Percentiles rank a stretch among this genome's conserved stretches.
Conservation (phyloP, 2,329 filamentous ascomycete genomes). For the Verticillium isaacii region DNA sequence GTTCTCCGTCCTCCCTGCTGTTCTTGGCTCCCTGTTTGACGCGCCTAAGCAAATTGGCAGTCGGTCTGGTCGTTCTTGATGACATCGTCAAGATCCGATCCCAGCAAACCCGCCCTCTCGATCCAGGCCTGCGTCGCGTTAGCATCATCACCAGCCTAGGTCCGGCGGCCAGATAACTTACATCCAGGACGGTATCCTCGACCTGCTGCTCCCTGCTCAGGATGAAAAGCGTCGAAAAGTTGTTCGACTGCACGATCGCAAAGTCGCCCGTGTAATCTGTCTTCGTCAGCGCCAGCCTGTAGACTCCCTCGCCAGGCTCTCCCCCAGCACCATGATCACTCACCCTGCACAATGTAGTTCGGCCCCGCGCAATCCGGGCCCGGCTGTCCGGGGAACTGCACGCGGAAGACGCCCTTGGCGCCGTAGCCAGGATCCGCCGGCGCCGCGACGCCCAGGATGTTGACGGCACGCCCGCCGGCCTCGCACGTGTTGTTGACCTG, state of each 20-base stretch:
- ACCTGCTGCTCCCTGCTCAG: constrained; percentile 23
- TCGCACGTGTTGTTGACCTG: constrained; percentile 27
- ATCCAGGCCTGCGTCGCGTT: constrained; percentile 17
- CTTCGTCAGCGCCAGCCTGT: neutral
- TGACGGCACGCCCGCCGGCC: constrained; percentile 17
- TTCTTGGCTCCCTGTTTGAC: no score
- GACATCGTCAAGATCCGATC: constrained; percentile 18
- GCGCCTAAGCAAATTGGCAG: constrained; percentile 15
- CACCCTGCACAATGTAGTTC: constrained; percentile 28
- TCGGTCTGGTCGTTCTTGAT: constrained; percentile 21
- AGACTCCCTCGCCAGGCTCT: neutral
- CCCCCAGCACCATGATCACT: neutral
- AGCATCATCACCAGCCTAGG: neutral
- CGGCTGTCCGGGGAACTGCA: constrained; percentile 24
- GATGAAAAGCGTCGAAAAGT: constrained; percentile 26
- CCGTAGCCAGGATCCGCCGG: constrained; percentile 22
- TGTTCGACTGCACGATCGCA: constrained; percentile 25
- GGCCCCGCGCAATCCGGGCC: constrained; percentile 21
- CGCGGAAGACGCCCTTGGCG: constrained; percentile 21
- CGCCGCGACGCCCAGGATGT: constrained; percentile 22
- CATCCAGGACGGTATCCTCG: constrained; percentile 19
- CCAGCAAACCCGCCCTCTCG: constrained; percentile 17
- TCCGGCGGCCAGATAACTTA: constrained; percentile 11
- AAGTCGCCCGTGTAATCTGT: constrained; percentile 24
- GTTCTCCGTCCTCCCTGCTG: neutral